Base-by-base conservation (phyloP, 768 basidiomycete species). In the Lactifluus rugatus region DNA sequence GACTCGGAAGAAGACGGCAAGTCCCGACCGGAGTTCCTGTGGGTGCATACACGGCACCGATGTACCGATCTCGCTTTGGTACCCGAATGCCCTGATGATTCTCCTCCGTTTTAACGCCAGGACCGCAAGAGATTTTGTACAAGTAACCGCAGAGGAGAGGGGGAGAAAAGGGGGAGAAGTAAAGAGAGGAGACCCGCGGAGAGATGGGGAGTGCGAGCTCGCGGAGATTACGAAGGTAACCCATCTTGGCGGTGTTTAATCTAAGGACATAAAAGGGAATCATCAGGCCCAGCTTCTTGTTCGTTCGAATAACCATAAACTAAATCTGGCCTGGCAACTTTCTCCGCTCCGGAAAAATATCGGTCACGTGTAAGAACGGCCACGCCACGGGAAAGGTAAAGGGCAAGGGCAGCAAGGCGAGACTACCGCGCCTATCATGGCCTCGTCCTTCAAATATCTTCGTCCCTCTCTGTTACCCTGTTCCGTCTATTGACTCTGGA, bases 141-240 rank as follows among this genome's bases (percentile, higher is more conserved):
- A 10, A 13, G 9, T 11, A 34, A 13, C 10, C 10, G 11, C 32
- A 34, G 34, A 0, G 36, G 34, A 13, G 21, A 2, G 16, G 4
- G 55, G 48, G n/a, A 19, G 31, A 2, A 41, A 26, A 42, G 25
- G 17, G 51, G n/a, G 17, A 37, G n/a, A 37, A 1, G 31, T 34
- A 13, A n/a, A n/a, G 10, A 34, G 32, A n/a, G 7, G 2, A 44
- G 34, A 32, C 37, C 54, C 59, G 59, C 59, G 59, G 59, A 52
- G n/a, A 28, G 49, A 42, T 39, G 31, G 49, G 19, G 19, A 37
- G 17, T 47, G 58, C 59, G 54, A 51, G 57, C 54, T 56, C 59
- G 59, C 59, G 54, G 59, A 60, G 59, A 60, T 60, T 60, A 60
- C 59, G 59, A 60, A 55, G 5, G 17, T n/a, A 14, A 51, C 58